Conservation (phyloP, 1,284 basidiomycete species). For the Naganishia liquefaciens region DNA sequence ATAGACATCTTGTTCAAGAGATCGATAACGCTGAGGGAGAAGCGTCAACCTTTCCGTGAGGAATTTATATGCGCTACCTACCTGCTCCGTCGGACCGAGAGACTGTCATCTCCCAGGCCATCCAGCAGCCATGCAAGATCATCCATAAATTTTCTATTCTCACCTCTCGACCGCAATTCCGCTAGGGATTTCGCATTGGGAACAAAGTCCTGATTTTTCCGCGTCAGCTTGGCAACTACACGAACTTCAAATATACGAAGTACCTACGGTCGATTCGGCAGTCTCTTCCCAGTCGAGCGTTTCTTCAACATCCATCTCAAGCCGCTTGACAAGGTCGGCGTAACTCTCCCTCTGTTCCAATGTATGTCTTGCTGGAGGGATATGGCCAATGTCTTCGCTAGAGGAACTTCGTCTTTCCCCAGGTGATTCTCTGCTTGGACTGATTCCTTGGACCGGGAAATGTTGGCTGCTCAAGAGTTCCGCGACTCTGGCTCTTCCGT, state of each 20-base stretch:
- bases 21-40: conserved; percentile 42
- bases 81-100: conserved; percentile 42
- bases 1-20: conserved; percentile 46
- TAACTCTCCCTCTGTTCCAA: conserved; percentile 43
- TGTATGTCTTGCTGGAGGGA: conserved; percentile 1
- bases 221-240: background rate
- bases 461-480: background rate
- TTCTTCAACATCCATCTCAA: conserved; percentile 45
- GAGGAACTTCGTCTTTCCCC: background rate
- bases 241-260: background rate
- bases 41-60: background rate
- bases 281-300: conserved; percentile 21
- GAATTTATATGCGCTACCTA: conserved; percentile 22
- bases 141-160: conserved; percentile 50
- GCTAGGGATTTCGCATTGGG: conserved; percentile 37
- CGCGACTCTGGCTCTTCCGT: conserved; percentile 1
- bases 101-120: conserved; percentile 38
- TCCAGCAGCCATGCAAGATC: conserved; percentile 47
- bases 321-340: conserved; percentile 46
- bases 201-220: conserved; percentile 2
- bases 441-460: background rate
- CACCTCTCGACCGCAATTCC: conserved; percentile 51
- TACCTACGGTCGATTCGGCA: conserved; percentile 21
- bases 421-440: background rate
- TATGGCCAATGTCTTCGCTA: background rate